Evolutionary conservation across 2,329 filamentous ascomycete genomes (phyloP), one percentile per base, ranked within the genome.

Genomic region (Pseudopithomyces chartarum): DNA sequence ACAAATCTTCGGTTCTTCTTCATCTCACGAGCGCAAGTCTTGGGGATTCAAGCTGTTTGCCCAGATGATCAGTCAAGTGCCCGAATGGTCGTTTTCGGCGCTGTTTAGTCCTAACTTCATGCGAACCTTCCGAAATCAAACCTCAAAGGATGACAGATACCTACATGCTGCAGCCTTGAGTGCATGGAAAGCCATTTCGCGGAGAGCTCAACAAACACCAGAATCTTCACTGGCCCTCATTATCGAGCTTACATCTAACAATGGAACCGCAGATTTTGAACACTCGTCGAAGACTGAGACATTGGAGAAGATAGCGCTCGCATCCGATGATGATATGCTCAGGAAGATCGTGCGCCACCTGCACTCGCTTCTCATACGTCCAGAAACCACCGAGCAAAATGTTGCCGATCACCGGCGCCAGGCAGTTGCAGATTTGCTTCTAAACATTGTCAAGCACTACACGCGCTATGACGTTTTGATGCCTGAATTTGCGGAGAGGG

Each of bases 31-130:
- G 65, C 90, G 96, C 54, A 98, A 97, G 76, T 92, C 91, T 68
- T 92, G 92, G 75, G 95, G 95, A 0, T 94, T 98, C 76, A 87
- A 93, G 67, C 84, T 98, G 2, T 91, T 97, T 68, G 87, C 89
- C 66, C 91, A 89, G 68, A 85, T 92, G 65, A 78, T 97, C 3
- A 79, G 81, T 32, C 80, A 78, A 36, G 78, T 79, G 67, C 71
- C 85, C 74, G 61, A 74, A 60, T 61, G 80, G 71, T 55, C 84
- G 82, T 65, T 84, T 79, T 51, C 82, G 74, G 61, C 81, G 8
- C 80, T 97, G 0, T 96, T 98, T 73, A 92, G 90, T 66, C 87
- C 88, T 59, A 96, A 97, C 66, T 80, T 97, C 20, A 87, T 96
- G 77, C 84, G 87, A 47, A 70, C 69, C 10, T 46, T 73, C 6